These are phyloP conservation scores for Penicillium sp. DNA, from an alignment of 2,329 filamentous ascomycete genomes.

Conservation along the genomic window DNA sequence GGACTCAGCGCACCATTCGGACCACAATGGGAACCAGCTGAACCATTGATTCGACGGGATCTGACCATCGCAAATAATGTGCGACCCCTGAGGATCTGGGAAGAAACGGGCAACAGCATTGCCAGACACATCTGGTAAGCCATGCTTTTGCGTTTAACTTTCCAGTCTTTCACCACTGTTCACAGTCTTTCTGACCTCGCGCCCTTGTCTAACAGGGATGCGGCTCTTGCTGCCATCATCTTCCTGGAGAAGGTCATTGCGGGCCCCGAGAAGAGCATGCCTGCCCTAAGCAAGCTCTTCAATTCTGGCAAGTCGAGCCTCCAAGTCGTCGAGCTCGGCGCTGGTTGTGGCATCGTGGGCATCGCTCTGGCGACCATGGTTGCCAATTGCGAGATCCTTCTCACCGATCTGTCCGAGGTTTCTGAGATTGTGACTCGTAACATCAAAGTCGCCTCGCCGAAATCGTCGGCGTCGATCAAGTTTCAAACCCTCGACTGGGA, in stretches of 20 bases:
- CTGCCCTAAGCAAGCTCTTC: slow-evolving; percentile 37
- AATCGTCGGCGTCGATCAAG: slow-evolving; percentile 44
- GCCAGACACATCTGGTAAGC: slow-evolving; percentile 69
- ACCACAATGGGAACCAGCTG: slow-evolving; percentile 44
- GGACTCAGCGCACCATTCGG: slow-evolving; percentile 56
- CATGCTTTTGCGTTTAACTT: background rate
- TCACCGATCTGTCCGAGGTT: slow-evolving; percentile 69
- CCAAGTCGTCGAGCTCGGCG: slow-evolving; percentile 64
- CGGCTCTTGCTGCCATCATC: slow-evolving; percentile 59
- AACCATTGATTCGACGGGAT: slow-evolving; percentile 58
- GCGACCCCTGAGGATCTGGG: slow-evolving; percentile 56
- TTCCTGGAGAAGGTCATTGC: slow-evolving; percentile 50
- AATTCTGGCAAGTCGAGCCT: slow-evolving; percentile 36
- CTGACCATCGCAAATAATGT: slow-evolving; percentile 47
- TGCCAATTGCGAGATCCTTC: slow-evolving; percentile 54
- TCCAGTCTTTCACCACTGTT: background rate
- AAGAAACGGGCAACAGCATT: slow-evolving; percentile 73
- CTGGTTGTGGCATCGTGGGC: slow-evolving; percentile 69
- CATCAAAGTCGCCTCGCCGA: slow-evolving; percentile 47
- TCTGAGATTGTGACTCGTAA: slow-evolving; percentile 62
- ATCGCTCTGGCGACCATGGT: slow-evolving; percentile 61
- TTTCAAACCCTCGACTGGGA: slow-evolving; percentile 66
- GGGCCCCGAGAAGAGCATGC: slow-evolving; percentile 23
- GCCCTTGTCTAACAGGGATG: slow-evolving; percentile 50
- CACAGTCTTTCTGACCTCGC: slow-evolving; percentile 10